phyloP scores from a whole-genome alignment of 371 early-diverging fungal species.

The Mortierella polycephala region DNA sequence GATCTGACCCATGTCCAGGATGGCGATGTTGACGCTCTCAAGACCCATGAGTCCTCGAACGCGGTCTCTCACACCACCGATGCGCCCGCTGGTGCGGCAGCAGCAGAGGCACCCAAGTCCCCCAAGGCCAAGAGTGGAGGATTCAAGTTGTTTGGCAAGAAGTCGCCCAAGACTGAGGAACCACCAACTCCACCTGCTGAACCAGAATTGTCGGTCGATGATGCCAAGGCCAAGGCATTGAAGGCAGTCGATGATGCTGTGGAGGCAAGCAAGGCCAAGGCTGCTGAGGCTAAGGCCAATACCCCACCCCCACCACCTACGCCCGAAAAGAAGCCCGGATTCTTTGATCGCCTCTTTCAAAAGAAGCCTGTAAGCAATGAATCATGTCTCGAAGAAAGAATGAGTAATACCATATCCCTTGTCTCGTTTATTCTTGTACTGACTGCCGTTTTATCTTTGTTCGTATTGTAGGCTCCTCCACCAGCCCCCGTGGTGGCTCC shows the following conservation, averaged over 20 bases:
- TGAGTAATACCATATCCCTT: conserved; percentile 19
- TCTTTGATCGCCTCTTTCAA: conserved; percentile 40
- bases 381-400: conserved; percentile 36
- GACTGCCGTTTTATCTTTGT: background rate
- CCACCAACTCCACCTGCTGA: conserved; percentile 23
- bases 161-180: conserved; percentile 42
- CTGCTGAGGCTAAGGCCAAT: conserved; percentile 39
- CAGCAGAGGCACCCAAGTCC: conserved; percentile 38
- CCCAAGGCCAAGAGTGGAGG: conserved; percentile 51
- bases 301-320: conserved; percentile 32
- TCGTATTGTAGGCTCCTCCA: conserved; percentile 24
- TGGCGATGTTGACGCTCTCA: conserved; percentile 46
- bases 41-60: conserved; percentile 54
- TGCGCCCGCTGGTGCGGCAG: conserved; percentile 28
- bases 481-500: conserved; percentile 30
- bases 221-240: conserved; percentile 49
- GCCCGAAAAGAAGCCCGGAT: conserved; percentile 50
- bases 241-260: conserved; percentile 55
- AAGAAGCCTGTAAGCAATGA: conserved; percentile 45
- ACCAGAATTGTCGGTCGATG: conserved; percentile 39
- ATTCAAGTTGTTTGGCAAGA: conserved; percentile 54
- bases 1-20: conserved; percentile 53
- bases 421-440: background rate
- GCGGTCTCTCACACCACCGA: conserved; percentile 53
- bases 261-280: conserved; percentile 49